phyloP scores from a whole-genome alignment of 2,329 filamentous ascomycete species.

The Fusarium verticillioides region DNA sequence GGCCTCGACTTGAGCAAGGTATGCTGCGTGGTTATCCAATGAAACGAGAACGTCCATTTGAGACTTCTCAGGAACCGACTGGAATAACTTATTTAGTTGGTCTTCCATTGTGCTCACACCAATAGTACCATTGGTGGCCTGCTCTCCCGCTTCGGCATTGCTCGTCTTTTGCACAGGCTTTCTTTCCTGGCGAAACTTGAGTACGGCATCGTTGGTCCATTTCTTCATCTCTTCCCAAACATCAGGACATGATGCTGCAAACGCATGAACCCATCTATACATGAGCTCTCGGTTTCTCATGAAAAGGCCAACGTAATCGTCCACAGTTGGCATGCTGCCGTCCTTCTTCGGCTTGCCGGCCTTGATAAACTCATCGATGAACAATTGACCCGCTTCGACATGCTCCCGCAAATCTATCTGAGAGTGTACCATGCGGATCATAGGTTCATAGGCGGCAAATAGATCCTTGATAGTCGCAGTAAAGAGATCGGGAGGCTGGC shows the following conservation, averaged over 20 bases:
- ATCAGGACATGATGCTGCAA: conserved; percentile 74
- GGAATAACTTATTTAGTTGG: conserved; percentile 56
- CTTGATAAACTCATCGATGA: conserved; percentile 77
- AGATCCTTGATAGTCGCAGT: conserved; percentile 73
- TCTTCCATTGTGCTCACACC: conserved; percentile 51
- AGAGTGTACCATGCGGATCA: conserved; percentile 78
- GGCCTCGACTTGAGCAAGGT: conserved; percentile 65
- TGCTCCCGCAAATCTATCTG: conserved; percentile 77
- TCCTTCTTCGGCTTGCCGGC: conserved; percentile 59
- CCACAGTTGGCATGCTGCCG: conserved; percentile 65
- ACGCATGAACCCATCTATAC: conserved; percentile 78
- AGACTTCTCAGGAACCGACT: conserved; percentile 58
- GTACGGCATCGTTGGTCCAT: conserved; percentile 69
- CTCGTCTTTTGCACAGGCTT: neutral
- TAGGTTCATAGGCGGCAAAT: conserved; percentile 76
- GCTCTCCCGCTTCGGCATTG: neutral
- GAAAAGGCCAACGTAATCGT: conserved; percentile 77
- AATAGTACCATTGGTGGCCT: conserved; percentile 13
- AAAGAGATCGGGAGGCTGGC: conserved; percentile 76
- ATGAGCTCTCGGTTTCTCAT: conserved; percentile 70
- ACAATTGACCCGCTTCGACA: conserved; percentile 72
- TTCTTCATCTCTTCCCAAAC: conserved; percentile 68
- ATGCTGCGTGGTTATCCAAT: conserved; percentile 69
- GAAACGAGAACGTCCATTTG: conserved; percentile 59
- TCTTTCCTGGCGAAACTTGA: conserved; percentile 61